phyloP scores from a whole-genome alignment of 2,329 filamentous ascomycete species.

The Aspergillus ochraceus region DNA sequence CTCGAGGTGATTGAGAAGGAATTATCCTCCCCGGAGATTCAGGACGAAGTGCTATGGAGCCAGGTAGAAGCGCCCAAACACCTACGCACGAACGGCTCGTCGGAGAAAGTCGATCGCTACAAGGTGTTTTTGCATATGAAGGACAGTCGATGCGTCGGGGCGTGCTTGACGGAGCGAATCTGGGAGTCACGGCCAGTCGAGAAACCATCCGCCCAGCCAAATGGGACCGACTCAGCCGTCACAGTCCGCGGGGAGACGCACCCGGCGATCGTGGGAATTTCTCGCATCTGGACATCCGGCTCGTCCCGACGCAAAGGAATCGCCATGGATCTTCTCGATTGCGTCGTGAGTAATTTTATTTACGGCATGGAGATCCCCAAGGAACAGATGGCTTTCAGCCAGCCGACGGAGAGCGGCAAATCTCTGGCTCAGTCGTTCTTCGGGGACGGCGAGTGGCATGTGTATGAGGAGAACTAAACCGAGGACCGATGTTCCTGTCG shows the following conservation, averaged over 20 bases:
- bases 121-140: conserved; percentile 63
- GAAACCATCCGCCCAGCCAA: conserved; percentile 15
- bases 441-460: conserved; percentile 58
- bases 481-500: background rate
- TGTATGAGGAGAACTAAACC: conserved; percentile 52
- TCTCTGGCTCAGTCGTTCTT: conserved; percentile 60
- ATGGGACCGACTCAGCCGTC: conserved; percentile 43
- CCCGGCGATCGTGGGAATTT: conserved; percentile 60
- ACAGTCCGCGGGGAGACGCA: conserved; percentile 45
- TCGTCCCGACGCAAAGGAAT: conserved; percentile 58
- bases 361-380: conserved; percentile 57
- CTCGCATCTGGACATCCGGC: conserved; percentile 64
- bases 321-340: conserved; percentile 58
- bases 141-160: conserved; percentile 61
- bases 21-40: conserved; percentile 60
- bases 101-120: conserved; percentile 51
- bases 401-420: conserved; percentile 63
- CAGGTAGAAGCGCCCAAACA: conserved; percentile 43
- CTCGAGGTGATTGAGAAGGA: conserved; percentile 64
- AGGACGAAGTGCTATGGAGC: conserved; percentile 59
- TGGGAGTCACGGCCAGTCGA: conserved; percentile 56
- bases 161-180: conserved; percentile 63
- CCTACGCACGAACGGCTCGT: conserved; percentile 30
- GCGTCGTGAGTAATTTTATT: conserved; percentile 55
- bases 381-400: conserved; percentile 61